A percentile compares a stretch with the other conserved stretches of the same genome.
Conservation (phyloP, 495 filamentous ascomycete genomes). For the Penicillium verhagenii region DNA sequence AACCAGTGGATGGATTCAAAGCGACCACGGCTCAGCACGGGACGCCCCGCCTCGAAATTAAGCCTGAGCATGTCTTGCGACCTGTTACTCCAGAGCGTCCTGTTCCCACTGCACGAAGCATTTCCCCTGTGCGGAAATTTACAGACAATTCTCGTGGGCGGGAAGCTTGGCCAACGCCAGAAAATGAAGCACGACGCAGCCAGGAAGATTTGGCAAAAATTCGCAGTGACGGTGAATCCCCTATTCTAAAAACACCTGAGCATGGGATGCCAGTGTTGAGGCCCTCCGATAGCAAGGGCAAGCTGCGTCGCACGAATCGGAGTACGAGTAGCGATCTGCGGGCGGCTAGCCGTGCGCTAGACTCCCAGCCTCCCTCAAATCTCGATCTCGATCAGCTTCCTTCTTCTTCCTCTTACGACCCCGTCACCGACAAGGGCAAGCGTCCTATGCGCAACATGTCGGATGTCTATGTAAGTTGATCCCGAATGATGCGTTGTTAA, state of each 20-base stretch:
- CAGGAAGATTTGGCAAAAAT: conserved; percentile 40
- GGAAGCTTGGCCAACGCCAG: conserved; percentile 49
- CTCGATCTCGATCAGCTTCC: conserved; percentile 47
- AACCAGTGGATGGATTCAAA: conserved; percentile 24
- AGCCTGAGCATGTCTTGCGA: conserved; percentile 42
- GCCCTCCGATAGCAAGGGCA: conserved; percentile 33
- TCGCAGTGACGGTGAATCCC: conserved; percentile 21
- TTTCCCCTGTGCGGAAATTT: conserved; percentile 43
- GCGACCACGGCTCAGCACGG: conserved; percentile 26
- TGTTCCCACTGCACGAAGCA: conserved; percentile 23
- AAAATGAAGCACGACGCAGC: conserved; percentile 35
- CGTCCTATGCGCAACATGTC: conserved; percentile 79
- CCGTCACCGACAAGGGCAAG: conserved; percentile 83
- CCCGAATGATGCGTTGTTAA: conserved; percentile 9
- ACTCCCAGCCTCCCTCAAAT: conserved; percentile 29
- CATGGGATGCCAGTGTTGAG: conserved; percentile 35
- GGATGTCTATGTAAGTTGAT: conserved; percentile 84
- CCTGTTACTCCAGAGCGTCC: neutral
- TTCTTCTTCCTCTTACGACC: conserved; percentile 66
- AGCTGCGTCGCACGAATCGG: conserved; percentile 69
- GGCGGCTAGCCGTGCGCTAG: conserved; percentile 56
- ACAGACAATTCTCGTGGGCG: conserved; percentile 53
- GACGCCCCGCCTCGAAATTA: conserved; percentile 44
- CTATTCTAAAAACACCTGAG: conserved; percentile 31
- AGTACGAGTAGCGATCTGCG: conserved; percentile 79